Conservation (phyloP, 2,329 filamentous ascomycete species). For the Pseudogymnoascus sp. region DNA sequence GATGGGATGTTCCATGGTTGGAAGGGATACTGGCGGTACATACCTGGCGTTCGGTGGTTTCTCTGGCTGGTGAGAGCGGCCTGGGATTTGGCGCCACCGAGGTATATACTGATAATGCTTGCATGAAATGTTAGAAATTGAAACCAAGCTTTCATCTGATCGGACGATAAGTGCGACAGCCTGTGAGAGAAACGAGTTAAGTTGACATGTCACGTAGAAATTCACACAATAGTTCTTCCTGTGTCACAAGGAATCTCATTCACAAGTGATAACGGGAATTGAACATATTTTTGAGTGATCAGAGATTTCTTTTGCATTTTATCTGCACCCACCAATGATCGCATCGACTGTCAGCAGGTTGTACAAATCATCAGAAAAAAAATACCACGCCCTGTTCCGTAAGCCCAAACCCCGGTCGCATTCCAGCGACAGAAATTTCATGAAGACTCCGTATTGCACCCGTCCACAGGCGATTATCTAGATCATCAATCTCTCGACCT, state of each 20-base stretch:
- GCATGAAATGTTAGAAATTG: conserved; percentile 2
- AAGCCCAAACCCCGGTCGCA: conserved; percentile 7
- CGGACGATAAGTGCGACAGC: neutral
- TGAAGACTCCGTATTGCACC: neutral
- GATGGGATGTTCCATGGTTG: neutral
- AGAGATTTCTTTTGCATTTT: conserved; percentile 3
- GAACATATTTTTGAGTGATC: conserved; percentile 9
- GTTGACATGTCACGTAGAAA: conserved; percentile 5
- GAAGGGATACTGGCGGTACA: neutral
- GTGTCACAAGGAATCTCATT: conserved; percentile 9
- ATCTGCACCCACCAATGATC: conserved; percentile 2
- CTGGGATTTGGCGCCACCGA: conserved; percentile 2
- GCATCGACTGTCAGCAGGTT: conserved; percentile 5
- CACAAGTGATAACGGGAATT: conserved; percentile 9
- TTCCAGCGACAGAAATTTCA: conserved; percentile 8
- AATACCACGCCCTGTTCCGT: neutral
- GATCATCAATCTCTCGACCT: conserved; percentile 93
- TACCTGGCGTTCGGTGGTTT: conserved; percentile 7
- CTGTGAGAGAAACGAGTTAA: neutral
- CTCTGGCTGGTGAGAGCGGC: conserved; percentile 7
- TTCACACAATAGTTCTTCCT: conserved; percentile 8
- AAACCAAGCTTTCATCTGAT: neutral
- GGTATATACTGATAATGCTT: conserved; percentile 7
- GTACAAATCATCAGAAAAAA: conserved; percentile 5
- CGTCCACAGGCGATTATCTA: conserved; percentile 37